Conservation (phyloP, 345 rosid species). For the Lepidium africanum region DNA sequence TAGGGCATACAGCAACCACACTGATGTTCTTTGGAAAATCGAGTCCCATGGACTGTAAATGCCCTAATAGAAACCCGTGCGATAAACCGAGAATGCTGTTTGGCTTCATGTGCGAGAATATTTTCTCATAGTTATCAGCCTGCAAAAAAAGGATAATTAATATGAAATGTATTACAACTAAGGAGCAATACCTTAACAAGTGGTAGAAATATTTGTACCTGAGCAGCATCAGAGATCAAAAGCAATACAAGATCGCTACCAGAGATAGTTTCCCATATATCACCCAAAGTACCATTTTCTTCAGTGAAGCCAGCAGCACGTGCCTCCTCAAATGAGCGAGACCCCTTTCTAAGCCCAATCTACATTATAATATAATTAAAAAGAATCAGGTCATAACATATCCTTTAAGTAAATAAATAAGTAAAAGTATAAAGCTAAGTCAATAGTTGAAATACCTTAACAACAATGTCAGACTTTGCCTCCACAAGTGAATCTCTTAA, state of each 20-base stretch:
- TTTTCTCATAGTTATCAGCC: conserved; percentile 83
- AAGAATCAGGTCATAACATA: conserved; percentile 4
- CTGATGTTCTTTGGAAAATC: conserved; percentile 82
- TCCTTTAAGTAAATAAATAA: neutral
- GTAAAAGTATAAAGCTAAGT: neutral
- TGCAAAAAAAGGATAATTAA: conserved; percentile 24
- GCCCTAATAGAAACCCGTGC: conserved; percentile 88
- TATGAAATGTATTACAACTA: neutral
- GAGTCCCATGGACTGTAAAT: conserved; percentile 61
- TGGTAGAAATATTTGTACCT: conserved; percentile 31
- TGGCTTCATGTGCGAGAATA: conserved; percentile 86
- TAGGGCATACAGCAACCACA: conserved; percentile 79
- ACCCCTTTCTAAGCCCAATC: conserved; percentile 91
- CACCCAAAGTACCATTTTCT: conserved; percentile 82
- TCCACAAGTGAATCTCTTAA: conserved; percentile 87
- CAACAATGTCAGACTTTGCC: conserved; percentile 67
- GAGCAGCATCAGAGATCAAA: conserved; percentile 92
- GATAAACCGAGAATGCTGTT: conserved; percentile 94
- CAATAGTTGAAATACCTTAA: conserved; percentile 46
- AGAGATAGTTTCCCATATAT: conserved; percentile 80
- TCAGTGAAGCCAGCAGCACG: conserved; percentile 85
- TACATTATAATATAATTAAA: neutral
- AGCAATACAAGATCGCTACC: conserved; percentile 85
- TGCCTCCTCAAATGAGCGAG: conserved; percentile 80
- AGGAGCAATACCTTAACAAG: neutral